These are phyloP conservation scores for Phyllostachys edulis DNA, from an alignment of 176 grass and related monocot genomes.

Conservation along the genomic window DNA sequence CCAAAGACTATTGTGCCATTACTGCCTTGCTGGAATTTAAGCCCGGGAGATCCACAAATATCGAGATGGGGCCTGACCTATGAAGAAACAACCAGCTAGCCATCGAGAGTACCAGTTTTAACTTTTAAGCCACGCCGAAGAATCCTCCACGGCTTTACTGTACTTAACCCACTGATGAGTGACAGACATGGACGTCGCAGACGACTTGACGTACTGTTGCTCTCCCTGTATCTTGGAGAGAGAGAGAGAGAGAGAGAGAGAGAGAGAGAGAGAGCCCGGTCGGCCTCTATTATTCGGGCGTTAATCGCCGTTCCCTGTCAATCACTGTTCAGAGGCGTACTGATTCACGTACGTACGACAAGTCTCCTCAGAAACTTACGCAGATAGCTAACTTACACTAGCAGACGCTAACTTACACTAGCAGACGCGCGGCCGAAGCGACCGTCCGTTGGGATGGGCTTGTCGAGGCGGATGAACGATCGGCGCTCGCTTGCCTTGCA, in stretches of 20 bases:
- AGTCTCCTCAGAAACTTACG: neutral
- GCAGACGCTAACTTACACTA: too few species aligned
- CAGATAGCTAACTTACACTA: neutral
- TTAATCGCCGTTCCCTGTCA: neutral
- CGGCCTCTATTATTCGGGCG: neutral
- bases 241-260: neutral
- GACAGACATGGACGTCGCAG: neutral
- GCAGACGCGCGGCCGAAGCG: neutral
- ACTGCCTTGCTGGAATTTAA: neutral
- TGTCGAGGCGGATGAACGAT: conserved; percentile 28
- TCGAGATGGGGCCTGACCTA: neutral
- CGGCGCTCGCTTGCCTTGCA: neutral
- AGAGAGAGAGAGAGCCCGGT: neutral
- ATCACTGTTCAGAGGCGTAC: neutral
- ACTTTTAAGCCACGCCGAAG: neutral
- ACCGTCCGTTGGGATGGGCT: neutral
- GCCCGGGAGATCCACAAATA: neutral
- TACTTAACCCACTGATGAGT: neutral
- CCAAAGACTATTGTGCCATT: neutral
- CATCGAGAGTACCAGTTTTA: neutral
- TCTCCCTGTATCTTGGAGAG: neutral
- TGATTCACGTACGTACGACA: neutral
- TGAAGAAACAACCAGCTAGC: neutral
- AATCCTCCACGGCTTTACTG: neutral
- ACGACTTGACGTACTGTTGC: neutral